phyloP scores from a whole-genome alignment of 164 flowering plant species.

The Sedum album region DNA sequence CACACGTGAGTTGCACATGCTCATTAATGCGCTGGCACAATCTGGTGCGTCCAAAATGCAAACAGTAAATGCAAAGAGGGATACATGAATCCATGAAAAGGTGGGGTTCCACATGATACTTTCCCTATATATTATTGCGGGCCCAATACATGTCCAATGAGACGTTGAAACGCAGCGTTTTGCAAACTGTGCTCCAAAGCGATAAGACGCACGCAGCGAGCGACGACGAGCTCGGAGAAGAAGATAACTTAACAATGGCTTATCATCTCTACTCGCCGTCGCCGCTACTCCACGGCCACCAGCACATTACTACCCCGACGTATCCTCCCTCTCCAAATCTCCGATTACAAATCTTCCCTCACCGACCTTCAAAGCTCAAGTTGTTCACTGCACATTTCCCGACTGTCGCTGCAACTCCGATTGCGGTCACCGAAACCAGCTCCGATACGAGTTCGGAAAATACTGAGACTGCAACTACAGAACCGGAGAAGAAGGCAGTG shows the following conservation, averaged over 20 bases:
- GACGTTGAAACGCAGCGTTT: not conserved
- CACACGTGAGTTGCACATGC: too few species aligned
- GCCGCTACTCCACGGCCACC: slow-evolving; percentile 19
- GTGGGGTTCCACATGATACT: too few species aligned
- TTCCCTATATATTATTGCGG: too few species aligned
- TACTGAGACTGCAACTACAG: not conserved
- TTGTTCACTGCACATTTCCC: slow-evolving; percentile 5
- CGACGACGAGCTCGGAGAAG: not conserved
- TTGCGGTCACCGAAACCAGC: not conserved
- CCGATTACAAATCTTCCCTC: slow-evolving; percentile 10
- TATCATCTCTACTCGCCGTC: slow-evolving; percentile 34
- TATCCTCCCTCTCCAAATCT: slow-evolving; percentile 19
- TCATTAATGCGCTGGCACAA: too few species aligned
- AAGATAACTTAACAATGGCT: slow-evolving; percentile 29
- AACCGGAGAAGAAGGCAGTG: slow-evolving; percentile 19
- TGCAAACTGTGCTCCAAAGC: too few species aligned
- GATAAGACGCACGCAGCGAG: not conserved
- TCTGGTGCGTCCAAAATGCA: too few species aligned
- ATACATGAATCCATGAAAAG: too few species aligned
- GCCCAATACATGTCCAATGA: not conserved
- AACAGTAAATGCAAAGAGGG: too few species aligned
- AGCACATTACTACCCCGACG: slow-evolving; percentile 24
- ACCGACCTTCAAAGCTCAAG: slow-evolving; percentile 18
- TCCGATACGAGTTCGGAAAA: not conserved
- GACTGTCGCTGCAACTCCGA: not conserved